These are phyloP conservation scores for Sphagnum tenellum DNA, from an alignment of 225 moss, liverwort and hornwort genomes.

Conservation along the genomic window DNA sequence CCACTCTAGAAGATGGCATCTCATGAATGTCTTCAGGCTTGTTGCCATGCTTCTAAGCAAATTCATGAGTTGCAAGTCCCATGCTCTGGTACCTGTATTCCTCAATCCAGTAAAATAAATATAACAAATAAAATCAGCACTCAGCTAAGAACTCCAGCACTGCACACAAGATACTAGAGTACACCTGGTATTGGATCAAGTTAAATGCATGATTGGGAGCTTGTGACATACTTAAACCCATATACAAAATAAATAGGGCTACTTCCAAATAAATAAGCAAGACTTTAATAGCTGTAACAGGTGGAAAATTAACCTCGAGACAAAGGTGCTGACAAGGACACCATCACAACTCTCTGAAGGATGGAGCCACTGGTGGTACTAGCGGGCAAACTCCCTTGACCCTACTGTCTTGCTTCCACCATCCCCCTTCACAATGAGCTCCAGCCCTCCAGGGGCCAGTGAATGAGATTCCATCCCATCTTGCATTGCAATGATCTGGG, in stretches of 20 bases:
- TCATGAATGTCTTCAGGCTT: conserved; percentile 64
- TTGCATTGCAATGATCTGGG: conserved; percentile 25
- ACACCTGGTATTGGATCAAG: no score
- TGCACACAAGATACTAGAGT: no score
- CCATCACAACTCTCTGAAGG: conserved; percentile 77
- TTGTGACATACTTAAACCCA: no score
- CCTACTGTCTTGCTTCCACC: conserved; percentile 56
- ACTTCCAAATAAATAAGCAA: no score
- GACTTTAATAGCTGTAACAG: no score
- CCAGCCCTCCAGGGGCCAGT: conserved; percentile 65
- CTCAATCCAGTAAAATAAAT: no score
- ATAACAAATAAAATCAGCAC: no score
- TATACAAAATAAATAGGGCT: no score
- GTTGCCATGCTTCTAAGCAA: conserved; percentile 50
- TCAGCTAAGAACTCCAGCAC: no score
- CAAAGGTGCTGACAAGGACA: conserved; percentile 61
- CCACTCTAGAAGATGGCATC: conserved; percentile 69
- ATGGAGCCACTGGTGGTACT: conserved; percentile 68
- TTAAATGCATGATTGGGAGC: no score
- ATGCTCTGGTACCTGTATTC: conserved; percentile 67
- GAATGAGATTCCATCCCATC: conserved; percentile 38
- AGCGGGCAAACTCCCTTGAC: conserved; percentile 80
- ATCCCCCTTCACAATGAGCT: conserved; percentile 61
- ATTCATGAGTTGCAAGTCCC: conserved; percentile 75
- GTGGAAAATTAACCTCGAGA: conserved; percentile 31